Evolutionary conservation across 2,329 filamentous ascomycete species (phyloP), one percentile per base, ranked within the genome.

Genomic region (Verticillium isaacii): DNA sequence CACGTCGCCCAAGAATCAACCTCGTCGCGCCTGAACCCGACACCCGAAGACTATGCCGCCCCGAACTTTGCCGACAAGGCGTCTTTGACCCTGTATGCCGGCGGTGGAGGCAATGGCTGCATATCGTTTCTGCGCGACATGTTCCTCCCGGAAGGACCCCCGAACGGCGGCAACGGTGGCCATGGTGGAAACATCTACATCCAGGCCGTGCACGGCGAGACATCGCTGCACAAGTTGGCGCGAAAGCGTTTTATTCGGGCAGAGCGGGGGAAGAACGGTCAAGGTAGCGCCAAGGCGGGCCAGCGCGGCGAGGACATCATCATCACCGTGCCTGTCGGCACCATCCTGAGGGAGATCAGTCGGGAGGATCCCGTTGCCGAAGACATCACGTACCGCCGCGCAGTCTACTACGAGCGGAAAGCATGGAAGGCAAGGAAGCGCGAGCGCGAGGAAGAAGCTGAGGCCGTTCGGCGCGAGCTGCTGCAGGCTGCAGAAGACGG

Each of bases 111-210:
- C 9, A 89, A 95, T 71, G 95, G 95, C 65, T 99, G 95, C 72
- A 92, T 98, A 58, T 95, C 95, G 0, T 99, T 98, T 73, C 79
- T 96, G 54, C 89, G 94, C 23, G 95, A 99, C 70, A 94, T 94
- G 65, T 98, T 91, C 75, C 82, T 97, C 34, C 86, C 89, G 55
- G 89, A 96, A 66, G 95, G 95, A 0, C 95, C 95, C 12, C 87
- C 95, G 11, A 98, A 99, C 74, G 95, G 95, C 57, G 95, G 95
- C 63, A 93, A 99, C 72, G 95, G 95, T 52, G 95, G 95, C 5
- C 90, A 87, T 61, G 95, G 95, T 64, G 95, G 95, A 45, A 96
- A 90, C 69, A 82, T 99, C 67, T 98, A 96, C 74, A 96, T 99
- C 62, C 94, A 98, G 76, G 93, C 95, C 8, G 87, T 96, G 1